Base-by-base conservation (phyloP, 192 early-diverging fungal genomes). In the Entrophospora sp. region DNA sequence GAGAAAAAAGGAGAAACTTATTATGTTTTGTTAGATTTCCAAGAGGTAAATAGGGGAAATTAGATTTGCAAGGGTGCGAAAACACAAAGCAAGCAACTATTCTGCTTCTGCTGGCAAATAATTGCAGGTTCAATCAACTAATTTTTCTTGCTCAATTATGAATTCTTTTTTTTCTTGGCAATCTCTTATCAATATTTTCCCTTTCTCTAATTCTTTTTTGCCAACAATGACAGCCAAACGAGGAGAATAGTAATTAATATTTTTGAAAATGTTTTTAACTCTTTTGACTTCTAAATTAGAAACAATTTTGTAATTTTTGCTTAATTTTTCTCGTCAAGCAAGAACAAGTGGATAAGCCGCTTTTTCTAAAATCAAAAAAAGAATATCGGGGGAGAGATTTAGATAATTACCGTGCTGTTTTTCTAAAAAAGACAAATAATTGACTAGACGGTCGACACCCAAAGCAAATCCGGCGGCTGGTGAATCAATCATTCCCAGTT, bases 211-310 rank as follows among this genome's bases (percentile, higher is more conserved):
- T 37, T 58, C 55, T 37, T 58, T 58, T 5, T 5, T 32, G 31
- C 55, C 55, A 1, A 36, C 0, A 12, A 58, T 37, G 4, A 37
- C 10, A 3, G 14, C 1, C 35, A 58, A 9, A 35, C 24, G 13
- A 1, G 55, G 55, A 27, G 31, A 32, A 58, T 58, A 58, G 35
- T 58, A 58, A 14, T 58, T 32, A 58, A 58, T 58, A 22, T 9
- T 58, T 58, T 38, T 58, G 0, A 1, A 2, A 16, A 36, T 14
- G 35, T n/a, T 13, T 58, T 58, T 58, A 3, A 58, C 35, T 58
- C 35, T 58, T 37, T 13, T 58, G 35, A 58, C 34, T 58, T 58
- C 34, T 36, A 37, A 37, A 20, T 58, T 58, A 58, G 31, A 58
- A 22, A 37, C 20, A 2, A 14, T 20, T 35, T 35, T 16, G 7